A percentile compares a stretch with the other conserved stretches of the same genome.
phyloP scores from a whole-genome alignment of 352 stramenopile species.

The Plasmopara viticola region DNA sequence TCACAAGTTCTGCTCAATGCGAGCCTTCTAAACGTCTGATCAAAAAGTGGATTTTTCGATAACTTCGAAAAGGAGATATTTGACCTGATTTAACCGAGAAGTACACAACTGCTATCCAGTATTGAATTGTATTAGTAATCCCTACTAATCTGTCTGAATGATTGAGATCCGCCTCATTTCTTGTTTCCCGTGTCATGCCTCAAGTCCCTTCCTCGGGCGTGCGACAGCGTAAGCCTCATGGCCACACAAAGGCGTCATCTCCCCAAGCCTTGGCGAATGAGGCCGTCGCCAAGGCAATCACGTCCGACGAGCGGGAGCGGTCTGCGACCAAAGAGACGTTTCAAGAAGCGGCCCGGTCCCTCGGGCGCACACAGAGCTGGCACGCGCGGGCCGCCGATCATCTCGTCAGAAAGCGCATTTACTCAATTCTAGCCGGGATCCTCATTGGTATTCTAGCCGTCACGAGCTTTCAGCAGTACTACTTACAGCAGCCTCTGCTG shows the following conservation, averaged over 20 bases:
- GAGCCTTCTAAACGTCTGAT: too few species aligned
- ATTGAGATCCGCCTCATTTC: too few species aligned
- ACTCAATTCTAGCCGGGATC: constrained; percentile 55
- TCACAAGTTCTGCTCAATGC: too few species aligned
- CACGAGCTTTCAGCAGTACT: constrained; percentile 41
- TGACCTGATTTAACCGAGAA: too few species aligned
- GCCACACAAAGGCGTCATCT: constrained; percentile 2
- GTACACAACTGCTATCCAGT: too few species aligned
- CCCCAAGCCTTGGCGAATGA: constrained; percentile 5
- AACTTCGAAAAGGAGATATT: too few species aligned
- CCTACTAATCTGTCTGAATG: too few species aligned
- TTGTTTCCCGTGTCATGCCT: background rate
- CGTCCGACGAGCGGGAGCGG: constrained; percentile 9
- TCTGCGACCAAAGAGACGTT: constrained; percentile 18
- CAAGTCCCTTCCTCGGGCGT: constrained; percentile 11
- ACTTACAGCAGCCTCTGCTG: constrained; percentile 43
- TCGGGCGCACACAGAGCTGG: constrained; percentile 51
- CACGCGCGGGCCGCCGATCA: constrained; percentile 43
- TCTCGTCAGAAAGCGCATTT: constrained; percentile 57
- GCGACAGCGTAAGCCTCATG: constrained; percentile 26
- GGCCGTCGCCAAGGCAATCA: constrained; percentile 2
- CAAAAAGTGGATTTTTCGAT: too few species aligned
- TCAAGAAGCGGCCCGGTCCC: constrained; percentile 13
- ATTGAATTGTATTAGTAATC: too few species aligned
- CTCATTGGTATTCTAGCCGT: constrained; percentile 51